Percentiles rank a stretch among this genome's conserved stretches.
Conservation (phyloP, 2,329 filamentous ascomycete species). For the Teratosphaeria destructans region DNA sequence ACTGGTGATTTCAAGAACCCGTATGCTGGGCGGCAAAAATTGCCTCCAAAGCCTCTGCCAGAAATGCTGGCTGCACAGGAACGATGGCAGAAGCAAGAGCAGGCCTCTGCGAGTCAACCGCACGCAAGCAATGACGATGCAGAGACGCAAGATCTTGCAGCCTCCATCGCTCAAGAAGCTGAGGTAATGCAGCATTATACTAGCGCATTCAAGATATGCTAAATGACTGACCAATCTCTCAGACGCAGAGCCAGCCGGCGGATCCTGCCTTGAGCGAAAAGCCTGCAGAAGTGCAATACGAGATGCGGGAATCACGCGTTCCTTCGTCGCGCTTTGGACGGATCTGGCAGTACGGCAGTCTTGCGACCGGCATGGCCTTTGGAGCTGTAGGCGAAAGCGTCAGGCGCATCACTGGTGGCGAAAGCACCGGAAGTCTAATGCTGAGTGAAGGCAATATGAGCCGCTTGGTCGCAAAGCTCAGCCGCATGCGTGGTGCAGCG, state of each 20-base stretch:
- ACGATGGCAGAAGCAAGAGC: conserved; percentile 12
- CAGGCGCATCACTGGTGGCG: conserved; percentile 64
- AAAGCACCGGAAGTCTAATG: conserved; percentile 62
- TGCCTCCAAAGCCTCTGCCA: conserved; percentile 21
- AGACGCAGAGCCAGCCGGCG: conserved; percentile 1
- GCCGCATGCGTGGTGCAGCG: conserved; percentile 93
- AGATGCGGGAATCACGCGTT: conserved; percentile 79
- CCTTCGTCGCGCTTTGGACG: conserved; percentile 78
- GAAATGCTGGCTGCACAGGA: conserved; percentile 24
- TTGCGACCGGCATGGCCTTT: conserved; percentile 91
- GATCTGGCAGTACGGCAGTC: conserved; percentile 87
- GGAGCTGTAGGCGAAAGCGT: conserved; percentile 80
- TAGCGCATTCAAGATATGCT: not conserved
- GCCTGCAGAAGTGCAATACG: conserved; percentile 37
- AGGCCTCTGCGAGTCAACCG: not conserved
- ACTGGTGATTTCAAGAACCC: conserved; percentile 27
- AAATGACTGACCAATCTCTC: conserved; percentile 1
- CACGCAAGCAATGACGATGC: conserved; percentile 9
- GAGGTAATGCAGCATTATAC: conserved; percentile 1
- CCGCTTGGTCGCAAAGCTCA: conserved; percentile 81
- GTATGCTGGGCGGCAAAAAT: conserved; percentile 19
- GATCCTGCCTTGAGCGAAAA: not conserved
- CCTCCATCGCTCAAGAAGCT: conserved; percentile 29
- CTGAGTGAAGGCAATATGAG: conserved; percentile 88
- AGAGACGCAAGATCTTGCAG: conserved; percentile 28